Percentiles rank a stretch among this genome's conserved stretches.
These are phyloP conservation scores for Acer negundo DNA, from an alignment of 345 rosid genomes.

Conservation along the genomic window DNA sequence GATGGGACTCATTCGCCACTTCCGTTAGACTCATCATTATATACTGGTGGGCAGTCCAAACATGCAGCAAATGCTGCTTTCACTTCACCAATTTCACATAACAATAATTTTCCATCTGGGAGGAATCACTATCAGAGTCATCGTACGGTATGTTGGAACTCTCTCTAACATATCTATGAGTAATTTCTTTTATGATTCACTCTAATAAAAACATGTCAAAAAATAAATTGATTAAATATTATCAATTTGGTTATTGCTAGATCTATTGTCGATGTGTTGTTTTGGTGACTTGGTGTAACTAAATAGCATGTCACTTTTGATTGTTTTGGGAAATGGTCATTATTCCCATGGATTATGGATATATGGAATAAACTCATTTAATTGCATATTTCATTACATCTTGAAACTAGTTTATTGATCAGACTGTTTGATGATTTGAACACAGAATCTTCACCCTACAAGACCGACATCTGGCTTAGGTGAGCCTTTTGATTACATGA, in stretches of 20 bases:
- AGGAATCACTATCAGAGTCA: conserved; percentile 40
- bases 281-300: not conserved
- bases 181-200: not conserved
- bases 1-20: conserved; percentile 38
- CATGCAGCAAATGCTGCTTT: conserved; percentile 32
- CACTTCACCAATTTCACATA: conserved; percentile 28
- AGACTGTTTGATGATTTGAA: conserved; percentile 3
- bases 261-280: conserved; percentile 13
- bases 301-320: not conserved
- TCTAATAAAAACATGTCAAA: not conserved
- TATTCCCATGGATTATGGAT: not conserved
- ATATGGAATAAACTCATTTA: not conserved
- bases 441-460: conserved; percentile 43
- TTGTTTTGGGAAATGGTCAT: not conserved
- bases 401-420: not conserved
- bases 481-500: conserved; percentile 49
- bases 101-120: conserved; percentile 39
- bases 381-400: not conserved
- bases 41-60: conserved; percentile 28
- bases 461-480: conserved; percentile 44
- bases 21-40: conserved; percentile 36
- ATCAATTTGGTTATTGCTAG: not conserved
- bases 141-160: conserved; percentile 38
- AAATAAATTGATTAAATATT: not conserved
- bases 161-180: not conserved